Percentiles rank a stretch among this genome's conserved stretches.
phyloP scores from a whole-genome alignment of 257 asterid genomes.

The Eustoma russellianum region DNA sequence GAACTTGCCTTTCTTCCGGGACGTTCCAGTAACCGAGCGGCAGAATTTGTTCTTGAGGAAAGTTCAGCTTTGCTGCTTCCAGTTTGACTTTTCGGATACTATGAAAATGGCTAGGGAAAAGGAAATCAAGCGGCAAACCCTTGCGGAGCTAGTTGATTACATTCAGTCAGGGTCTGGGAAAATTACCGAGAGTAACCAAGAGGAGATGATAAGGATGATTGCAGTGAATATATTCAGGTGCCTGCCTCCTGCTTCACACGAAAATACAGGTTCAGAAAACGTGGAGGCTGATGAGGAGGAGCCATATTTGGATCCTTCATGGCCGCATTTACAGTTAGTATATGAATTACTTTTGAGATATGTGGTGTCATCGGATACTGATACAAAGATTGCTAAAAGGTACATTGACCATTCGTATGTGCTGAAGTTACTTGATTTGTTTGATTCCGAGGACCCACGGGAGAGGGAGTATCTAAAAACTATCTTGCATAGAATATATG shows the following conservation, averaged over 20 bases:
- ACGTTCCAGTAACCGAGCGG: conserved; percentile 48
- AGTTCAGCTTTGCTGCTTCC: conserved; percentile 49
- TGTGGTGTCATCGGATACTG: conserved; percentile 59
- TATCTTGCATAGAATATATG: conserved; percentile 72
- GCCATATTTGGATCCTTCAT: conserved; percentile 52
- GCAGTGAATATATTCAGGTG: conserved; percentile 57
- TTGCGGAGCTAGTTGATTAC: conserved; percentile 62
- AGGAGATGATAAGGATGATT: conserved; percentile 67
- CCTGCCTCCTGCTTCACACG: conserved; percentile 56
- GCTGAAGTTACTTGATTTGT: conserved; percentile 54
- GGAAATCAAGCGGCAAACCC: conserved; percentile 60
- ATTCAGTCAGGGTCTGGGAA: conserved; percentile 49
- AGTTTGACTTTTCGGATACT: conserved; percentile 46
- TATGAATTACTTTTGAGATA: conserved; percentile 67
- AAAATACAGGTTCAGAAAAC: conserved; percentile 46
- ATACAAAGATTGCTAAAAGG: conserved; percentile 60
- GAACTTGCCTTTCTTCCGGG: conserved; percentile 51
- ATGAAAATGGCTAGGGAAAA: conserved; percentile 50
- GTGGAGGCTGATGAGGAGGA: conserved; percentile 67
- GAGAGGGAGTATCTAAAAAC: conserved; percentile 88
- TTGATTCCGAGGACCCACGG: conserved; percentile 78
- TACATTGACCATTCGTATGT: conserved; percentile 69
- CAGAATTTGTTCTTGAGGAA: conserved; percentile 50
- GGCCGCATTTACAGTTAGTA: conserved; percentile 73
- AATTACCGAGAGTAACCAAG: conserved; percentile 53